Base-by-base conservation (phyloP, 352 stramenopile genomes). In the Ophiocytium majus region DNA sequence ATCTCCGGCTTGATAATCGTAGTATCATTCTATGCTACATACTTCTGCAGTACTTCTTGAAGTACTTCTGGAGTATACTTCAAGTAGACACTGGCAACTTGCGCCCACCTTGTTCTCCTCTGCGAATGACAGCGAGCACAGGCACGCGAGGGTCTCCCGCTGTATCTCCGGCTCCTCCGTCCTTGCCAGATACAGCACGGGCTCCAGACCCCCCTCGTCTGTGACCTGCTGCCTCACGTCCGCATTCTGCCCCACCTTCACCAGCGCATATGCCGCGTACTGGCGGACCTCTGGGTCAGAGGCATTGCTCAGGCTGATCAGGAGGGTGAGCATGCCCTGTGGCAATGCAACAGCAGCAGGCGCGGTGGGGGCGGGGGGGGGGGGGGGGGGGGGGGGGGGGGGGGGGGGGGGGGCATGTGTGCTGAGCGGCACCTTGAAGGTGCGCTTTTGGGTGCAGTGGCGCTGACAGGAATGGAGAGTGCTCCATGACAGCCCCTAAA, bases 301-400 rank as follows among this genome's bases (percentile, higher is more conserved):
- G 0, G 96, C 96, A 85, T 95, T 98, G 0, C 94, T 98, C 9
- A 98, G 92, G 0, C 94, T 98, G 75, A 98, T 97, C 0, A 99
- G 91, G 80, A 98, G 89, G 10, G 95, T 92, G 34, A 98, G 88
- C 43, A 96, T 97, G 1, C 95, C 95, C 92, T 81, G 75, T 43
- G 37, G n/a, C n/a, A n/a, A n/a, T n/a, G n/a, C n/a, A n/a, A n/a
- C n/a, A n/a, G n/a, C n/a, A n/a, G n/a, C n/a, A n/a, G n/a, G n/a
- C n/a, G n/a, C n/a, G n/a, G n/a, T n/a, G n/a, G n/a, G n/a, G n/a
- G n/a, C n/a, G n/a, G n/a, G n/a, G n/a, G n/a, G n/a, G n/a, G n/a
- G n/a, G n/a, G n/a, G n/a, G n/a, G n/a, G n/a, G n/a, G n/a, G n/a
- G n/a, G n/a, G n/a, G n/a, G n/a, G n/a, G n/a, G n/a, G n/a, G n/a